A percentile compares a stretch with the other conserved stretches of the same genome.
Evolutionary conservation across 2,329 filamentous ascomycete genomes (phyloP).

Genomic region (Cladosporium halotolerans): DNA sequence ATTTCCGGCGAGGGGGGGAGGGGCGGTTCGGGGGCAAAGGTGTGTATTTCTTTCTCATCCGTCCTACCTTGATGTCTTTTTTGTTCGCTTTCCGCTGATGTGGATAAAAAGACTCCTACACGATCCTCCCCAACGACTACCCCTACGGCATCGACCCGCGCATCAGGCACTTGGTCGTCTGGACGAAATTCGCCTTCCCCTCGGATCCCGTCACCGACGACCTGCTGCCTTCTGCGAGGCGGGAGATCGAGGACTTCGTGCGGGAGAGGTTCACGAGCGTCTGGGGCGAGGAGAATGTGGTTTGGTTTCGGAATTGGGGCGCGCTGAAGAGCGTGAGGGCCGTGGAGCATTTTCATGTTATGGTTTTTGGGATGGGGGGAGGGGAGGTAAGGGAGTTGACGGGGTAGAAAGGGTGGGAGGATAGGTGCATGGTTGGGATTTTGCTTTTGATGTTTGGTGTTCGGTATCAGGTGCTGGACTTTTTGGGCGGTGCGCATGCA

Average conservation of each 20-base stretch:
- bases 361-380: slow-evolving; percentile 70
- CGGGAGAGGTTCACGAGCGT: slow-evolving; percentile 53
- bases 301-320: slow-evolving; percentile 94
- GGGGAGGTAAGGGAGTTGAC: slow-evolving; percentile 66
- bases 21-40: slow-evolving; percentile 40
- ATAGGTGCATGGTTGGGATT: slow-evolving; percentile 27
- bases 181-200: slow-evolving; percentile 80
- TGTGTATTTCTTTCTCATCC: slow-evolving; percentile 26
- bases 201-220: slow-evolving; percentile 62
- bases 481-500: background rate
- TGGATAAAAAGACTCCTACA: slow-evolving; percentile 37
- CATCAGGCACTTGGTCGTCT: slow-evolving; percentile 82
- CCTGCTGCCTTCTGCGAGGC: slow-evolving; percentile 57
- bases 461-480: no score
- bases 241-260: slow-evolving; percentile 66
- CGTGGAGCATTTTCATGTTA: slow-evolving; percentile 91
- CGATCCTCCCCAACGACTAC: slow-evolving; percentile 85
- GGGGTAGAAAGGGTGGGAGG: slow-evolving; percentile 41
- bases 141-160: slow-evolving; percentile 76
- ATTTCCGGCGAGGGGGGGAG: slow-evolving; percentile 28
- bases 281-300: slow-evolving; percentile 42
- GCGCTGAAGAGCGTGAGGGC: slow-evolving; percentile 77
- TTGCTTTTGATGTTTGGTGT: background rate
- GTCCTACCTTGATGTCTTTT: background rate
- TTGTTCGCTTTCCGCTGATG: background rate